Base-by-base conservation (phyloP, 257 asterid species). In the Solanum sitiens region DNA sequence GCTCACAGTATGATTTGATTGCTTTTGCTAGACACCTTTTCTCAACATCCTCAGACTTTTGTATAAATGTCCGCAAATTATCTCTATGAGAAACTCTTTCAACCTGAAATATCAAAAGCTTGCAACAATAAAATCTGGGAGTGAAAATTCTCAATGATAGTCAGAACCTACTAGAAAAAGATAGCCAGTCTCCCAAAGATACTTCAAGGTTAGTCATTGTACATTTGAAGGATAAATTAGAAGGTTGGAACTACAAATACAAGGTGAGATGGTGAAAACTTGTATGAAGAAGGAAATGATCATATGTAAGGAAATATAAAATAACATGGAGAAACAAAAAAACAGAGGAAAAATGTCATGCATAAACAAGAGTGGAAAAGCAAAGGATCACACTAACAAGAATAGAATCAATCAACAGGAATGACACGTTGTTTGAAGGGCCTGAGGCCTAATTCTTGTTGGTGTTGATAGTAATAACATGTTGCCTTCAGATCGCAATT, bases 11-110 rank as follows among this genome's bases (percentile, higher is more conserved):
- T 40, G 96, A 95, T 88, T 94, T 93, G 65, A 97, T 93, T 83
- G 99, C 98, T 92, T 93, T 95, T 5, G 96, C 95, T 86, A 97
- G 98, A 85, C 98, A 97, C 67, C 92, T 98, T 91, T 93, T 97
- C 94, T 97, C 99, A 90, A 97, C 93, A 90, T 93, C 94, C 95
- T 95, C 95, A 16, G 98, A 97, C 93, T 94, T 97, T 89, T 91
- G 98, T 84, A 94, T 93, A 87, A 95, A 95, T 86, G 98, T 93
- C 89, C 87, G 91, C 92, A 97, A 85, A 86, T 87, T 95, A 86
- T 97, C 99, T 90, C 95, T 91, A 91, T 95, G 98, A 82, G 99
- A 95, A 91, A 97, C 98, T 90, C 98, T 94, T 88, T 95, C 98
- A 88, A 95, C 99, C 99, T 96, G 93, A 88, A 89, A 89, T 67